phyloP scores from a whole-genome alignment of 257 asterid species.

The Solanum pennellii region DNA sequence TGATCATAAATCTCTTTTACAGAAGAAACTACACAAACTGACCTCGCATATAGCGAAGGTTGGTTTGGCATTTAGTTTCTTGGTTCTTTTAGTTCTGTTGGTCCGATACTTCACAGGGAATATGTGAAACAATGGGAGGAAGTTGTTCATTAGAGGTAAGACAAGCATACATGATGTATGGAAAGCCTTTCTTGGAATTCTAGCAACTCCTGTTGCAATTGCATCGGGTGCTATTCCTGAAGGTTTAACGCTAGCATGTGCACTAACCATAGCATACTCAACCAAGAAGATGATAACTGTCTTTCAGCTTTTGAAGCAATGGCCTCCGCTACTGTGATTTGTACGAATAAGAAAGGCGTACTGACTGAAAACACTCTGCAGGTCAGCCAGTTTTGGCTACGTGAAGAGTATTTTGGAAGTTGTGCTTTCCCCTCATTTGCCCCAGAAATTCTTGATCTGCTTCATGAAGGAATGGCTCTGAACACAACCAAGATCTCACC shows the following conservation, averaged over 20 bases:
- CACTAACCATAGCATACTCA: conserved; percentile 48
- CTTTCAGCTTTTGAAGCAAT: conserved; percentile 57
- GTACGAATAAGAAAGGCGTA: conserved; percentile 53
- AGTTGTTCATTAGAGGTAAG: conserved; percentile 22
- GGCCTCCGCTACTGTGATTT: conserved; percentile 60
- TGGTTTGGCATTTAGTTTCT: conserved; percentile 32
- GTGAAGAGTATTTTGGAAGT: conserved; percentile 6
- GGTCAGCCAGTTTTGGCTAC: conserved; percentile 34
- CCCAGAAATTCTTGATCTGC: conserved; percentile 15
- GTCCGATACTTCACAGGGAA: conserved; percentile 53
- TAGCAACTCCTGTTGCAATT: conserved; percentile 41
- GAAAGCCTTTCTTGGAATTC: conserved; percentile 35
- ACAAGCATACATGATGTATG: conserved; percentile 14
- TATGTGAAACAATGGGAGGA: conserved; percentile 6
- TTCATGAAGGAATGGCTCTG: conserved; percentile 31
- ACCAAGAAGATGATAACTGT: conserved; percentile 42
- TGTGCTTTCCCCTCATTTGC: conserved; percentile 6
- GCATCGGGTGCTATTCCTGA: conserved; percentile 58
- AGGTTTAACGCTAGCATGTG: conserved; percentile 53
- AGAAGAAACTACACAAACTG: conserved; percentile 29
- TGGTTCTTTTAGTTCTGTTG: conserved; percentile 38
- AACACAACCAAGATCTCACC: conserved; percentile 25
- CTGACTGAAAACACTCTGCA: conserved; percentile 34
- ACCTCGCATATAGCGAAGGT: conserved; percentile 33
- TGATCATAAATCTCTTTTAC: conserved; percentile 39